These are phyloP conservation scores for Backusella australiensis DNA, from an alignment of 192 early-diverging fungal genomes.

Conservation along the genomic window DNA sequence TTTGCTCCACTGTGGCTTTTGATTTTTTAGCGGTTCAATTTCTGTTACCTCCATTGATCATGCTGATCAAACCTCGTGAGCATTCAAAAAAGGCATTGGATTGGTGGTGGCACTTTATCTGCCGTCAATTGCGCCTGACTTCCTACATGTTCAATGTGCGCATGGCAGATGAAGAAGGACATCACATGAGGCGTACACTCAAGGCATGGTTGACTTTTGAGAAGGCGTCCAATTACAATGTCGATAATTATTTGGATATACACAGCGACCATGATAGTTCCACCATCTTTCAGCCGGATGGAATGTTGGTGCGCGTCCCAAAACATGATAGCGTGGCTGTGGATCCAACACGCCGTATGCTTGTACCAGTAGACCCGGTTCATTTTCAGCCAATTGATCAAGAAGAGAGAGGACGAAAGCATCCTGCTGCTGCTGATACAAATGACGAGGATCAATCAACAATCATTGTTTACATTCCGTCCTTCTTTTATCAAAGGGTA, in stretches of 20 bases:
- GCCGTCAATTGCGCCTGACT: conserved; percentile 65
- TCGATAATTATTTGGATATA: conserved; percentile 48
- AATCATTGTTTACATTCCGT: conserved; percentile 81
- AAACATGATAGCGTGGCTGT: conserved; percentile 82
- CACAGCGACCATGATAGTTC: conserved; percentile 40
- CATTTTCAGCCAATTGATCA: conserved; percentile 52
- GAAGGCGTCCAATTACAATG: conserved; percentile 29
- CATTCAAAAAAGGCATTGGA: conserved; percentile 45
- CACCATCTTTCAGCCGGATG: conserved; percentile 59
- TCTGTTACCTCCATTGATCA: conserved; percentile 64
- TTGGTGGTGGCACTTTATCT: conserved; percentile 72
- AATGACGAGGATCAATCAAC: conserved; percentile 64
- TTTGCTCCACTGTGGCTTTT: conserved; percentile 68
- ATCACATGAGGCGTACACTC: conserved; percentile 49
- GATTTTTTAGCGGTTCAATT: conserved; percentile 76
- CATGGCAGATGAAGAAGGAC: conserved; percentile 71
- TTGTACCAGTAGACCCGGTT: conserved; percentile 70
- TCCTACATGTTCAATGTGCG: conserved; percentile 81
- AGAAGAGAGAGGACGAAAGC: conserved; percentile 58
- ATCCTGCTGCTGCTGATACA: conserved; percentile 42
- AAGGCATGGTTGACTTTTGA: conserved; percentile 50
- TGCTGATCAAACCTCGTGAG: conserved; percentile 57
- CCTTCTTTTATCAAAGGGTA: conserved; percentile 60
- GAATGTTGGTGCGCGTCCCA: conserved; percentile 79
- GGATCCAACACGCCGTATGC: conserved; percentile 74